Evolutionary conservation across 2,329 filamentous ascomycete species (phyloP), one percentile per base, ranked within the genome.

Genomic region (Phyllosticta ampelicida): DNA sequence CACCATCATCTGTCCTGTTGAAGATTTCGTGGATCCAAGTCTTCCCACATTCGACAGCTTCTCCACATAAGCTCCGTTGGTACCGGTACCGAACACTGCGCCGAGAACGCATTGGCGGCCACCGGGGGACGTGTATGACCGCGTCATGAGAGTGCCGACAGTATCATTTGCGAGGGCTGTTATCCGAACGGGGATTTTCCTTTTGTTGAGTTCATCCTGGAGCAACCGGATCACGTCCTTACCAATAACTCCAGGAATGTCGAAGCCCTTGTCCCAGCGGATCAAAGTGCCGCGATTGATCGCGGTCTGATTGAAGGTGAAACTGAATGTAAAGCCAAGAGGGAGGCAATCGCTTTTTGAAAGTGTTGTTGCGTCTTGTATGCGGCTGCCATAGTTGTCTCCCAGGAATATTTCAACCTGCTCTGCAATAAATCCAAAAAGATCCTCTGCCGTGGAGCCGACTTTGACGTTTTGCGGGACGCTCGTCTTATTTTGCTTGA

Each of bases 241-340:
- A 56, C 91, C 91, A 77, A 96, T 91, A 51, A 96, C 90, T 48
- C 90, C 91, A 23, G 85, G 81, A 72, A 97, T 95, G 70, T 96
- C 91, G 69, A 96, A 96, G 2, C 92, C 92, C 78, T 97, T 97
- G 65, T 92, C 96, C 92, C 92, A 97, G 65, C 90, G 85, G 74
- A 96, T 91, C 60, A 96, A 80, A 48, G 96, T 81, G 65, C 91
- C 92, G 72, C 95, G 89, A 65, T 96, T 90, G 68, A 96, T 91
- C 74, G 90, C 92, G 66, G 95, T 84, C 73, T 96, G 92, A 0
- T 89, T 94, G 16, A 90, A 91, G 2, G 92, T 92, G 72, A 96
- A 96, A 3, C 89, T 95, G 76, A 97, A 97, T 51, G 92, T 96
- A 77, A 96, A 96, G 68, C 92, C 92, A 6, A 96, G 82, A 8